Evolutionary conservation across 2,329 filamentous ascomycete species (phyloP).

Genomic region (Talaromyces funiculosus): DNA sequence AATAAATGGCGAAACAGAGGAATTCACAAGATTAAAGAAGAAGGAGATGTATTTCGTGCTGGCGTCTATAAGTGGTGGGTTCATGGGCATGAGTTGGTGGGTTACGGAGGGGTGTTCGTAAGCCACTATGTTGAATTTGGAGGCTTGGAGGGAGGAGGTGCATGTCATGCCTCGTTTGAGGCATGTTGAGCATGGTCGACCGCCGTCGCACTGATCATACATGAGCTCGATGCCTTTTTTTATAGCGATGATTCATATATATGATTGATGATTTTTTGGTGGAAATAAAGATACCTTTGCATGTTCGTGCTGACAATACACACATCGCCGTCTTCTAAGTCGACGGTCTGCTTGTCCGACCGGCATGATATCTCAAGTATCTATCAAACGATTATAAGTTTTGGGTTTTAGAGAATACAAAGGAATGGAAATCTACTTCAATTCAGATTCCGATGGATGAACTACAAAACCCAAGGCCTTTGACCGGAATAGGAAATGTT

Average conservation of each 20-base stretch:
- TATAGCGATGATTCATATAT: background rate
- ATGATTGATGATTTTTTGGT: background rate
- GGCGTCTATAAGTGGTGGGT: background rate
- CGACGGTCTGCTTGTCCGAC: background rate
- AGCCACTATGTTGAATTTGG: background rate
- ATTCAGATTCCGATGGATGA: background rate
- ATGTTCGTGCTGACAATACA: background rate
- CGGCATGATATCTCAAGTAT: background rate
- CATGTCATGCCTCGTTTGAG: background rate
- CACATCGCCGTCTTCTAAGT: background rate
- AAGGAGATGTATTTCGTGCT: background rate
- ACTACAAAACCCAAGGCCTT: background rate
- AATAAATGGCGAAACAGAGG: background rate
- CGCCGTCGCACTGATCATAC: background rate
- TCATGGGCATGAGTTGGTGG: background rate
- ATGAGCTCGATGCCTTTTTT: background rate
- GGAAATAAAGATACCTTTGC: background rate
- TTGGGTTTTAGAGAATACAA: background rate
- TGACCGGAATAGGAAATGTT: background rate
- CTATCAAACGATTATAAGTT: background rate
- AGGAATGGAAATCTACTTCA: background rate
- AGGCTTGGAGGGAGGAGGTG: background rate
- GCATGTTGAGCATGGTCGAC: background rate
- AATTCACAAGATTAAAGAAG: background rate
- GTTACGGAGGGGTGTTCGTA: background rate